Evolutionary conservation across 164 flowering plant genomes (phyloP), one percentile per base, ranked within the genome.

Genomic region (Vitis cinerea): DNA sequence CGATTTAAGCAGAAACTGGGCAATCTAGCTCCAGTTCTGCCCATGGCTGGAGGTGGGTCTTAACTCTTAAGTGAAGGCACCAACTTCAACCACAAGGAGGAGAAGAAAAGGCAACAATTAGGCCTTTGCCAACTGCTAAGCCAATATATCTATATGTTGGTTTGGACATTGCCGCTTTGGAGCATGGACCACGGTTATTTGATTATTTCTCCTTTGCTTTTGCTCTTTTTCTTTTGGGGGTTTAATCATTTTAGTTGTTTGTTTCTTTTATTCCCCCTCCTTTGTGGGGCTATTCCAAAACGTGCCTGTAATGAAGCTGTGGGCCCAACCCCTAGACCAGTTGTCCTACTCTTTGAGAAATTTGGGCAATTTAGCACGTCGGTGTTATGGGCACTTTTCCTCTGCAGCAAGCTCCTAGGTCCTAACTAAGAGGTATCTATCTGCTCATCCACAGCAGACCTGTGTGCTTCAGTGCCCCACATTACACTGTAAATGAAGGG

Each of bases 1-100:
- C 85, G 74, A 75, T 80, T 87, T 27, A 89, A 75, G 79, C 91
- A 91, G 67, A 86, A 85, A 16, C 80, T 67, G 10, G 89, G 84
- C 80, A 85, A 55, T 61, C 71, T 83, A 13, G 81, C 55, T 4
- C 83, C 82, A 4, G 63, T 77, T 70, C 76, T 76, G n/a, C 82
- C 84, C 90, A 87, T 87, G 57, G 74, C 48, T 29, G 13, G 51
- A 60, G 56, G 52, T 56, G 70, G 27, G 16, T 37, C 44, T 37
- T 37, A 37, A 37, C 44, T 37, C 44, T 37, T 37, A 37, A 37
- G 44, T 37, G 44, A 37, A 37, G 30, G 10, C 10, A 37, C 48
- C 47, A 37, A 60, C 9, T 12, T 54, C 11, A 59, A 67, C 61
- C 44, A 56, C 30, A 58, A 19, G 64, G 69, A 50, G 63, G 9